Conservation (phyloP, 192 early-diverging fungal genomes). For the Hyaloraphidium curvatum region DNA sequence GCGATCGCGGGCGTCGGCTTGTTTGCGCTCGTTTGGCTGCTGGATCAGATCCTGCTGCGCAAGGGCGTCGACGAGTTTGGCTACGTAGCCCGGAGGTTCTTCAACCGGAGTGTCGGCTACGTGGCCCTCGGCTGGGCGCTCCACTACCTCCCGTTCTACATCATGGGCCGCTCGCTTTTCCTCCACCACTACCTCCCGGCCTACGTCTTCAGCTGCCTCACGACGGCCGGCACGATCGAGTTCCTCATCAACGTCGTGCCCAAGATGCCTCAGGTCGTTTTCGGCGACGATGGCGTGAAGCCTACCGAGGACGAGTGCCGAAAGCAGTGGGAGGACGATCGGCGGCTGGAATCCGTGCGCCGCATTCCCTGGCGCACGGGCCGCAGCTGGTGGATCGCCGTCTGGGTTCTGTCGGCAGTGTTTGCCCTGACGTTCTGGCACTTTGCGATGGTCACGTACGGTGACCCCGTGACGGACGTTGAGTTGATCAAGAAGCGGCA, state of each 20-base stretch:
- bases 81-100: constrained; percentile 19
- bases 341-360: constrained; percentile 19
- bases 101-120: constrained; percentile 43
- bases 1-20: constrained; percentile 33
- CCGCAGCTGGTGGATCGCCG: constrained; percentile 13
- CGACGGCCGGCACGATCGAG: constrained; percentile 52
- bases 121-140: constrained; percentile 64
- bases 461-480: constrained; percentile 37
- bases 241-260: constrained; percentile 28
- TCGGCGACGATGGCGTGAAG: constrained; percentile 25
- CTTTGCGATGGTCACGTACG: constrained; percentile 80
- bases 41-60: constrained; percentile 47
- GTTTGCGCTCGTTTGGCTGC: constrained; percentile 38
- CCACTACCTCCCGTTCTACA: constrained; percentile 81
- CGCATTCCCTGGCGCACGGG: constrained; percentile 6
- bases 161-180: constrained; percentile 81
- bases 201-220: constrained; percentile 59
- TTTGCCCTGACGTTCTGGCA: constrained; percentile 43
- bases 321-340: constrained; percentile 15
- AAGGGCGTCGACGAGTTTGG: constrained; percentile 47
- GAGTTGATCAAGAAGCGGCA: constrained; percentile 39
- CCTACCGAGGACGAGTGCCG: constrained; percentile 19
- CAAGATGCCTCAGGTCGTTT: constrained; percentile 7
- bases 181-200: constrained; percentile 90
- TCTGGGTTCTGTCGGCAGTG: constrained; percentile 19